These are phyloP conservation scores for Cytospora chrysosperma DNA, from an alignment of 2,329 filamentous ascomycete genomes.

Conservation along the genomic window DNA sequence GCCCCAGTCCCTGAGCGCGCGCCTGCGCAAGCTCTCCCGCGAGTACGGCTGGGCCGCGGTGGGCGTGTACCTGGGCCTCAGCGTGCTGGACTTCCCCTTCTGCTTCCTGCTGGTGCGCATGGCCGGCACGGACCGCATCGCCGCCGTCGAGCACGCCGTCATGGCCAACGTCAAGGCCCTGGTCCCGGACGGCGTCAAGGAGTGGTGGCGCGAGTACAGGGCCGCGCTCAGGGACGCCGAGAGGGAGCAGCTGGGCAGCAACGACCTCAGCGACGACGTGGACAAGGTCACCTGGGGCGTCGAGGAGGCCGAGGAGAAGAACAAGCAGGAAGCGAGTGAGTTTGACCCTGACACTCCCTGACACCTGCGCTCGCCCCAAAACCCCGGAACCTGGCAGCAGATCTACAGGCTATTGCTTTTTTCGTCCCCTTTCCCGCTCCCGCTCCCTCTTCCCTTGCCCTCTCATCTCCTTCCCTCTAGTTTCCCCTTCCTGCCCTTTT, in stretches of 20 bases:
- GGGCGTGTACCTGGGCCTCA: conserved; percentile 84
- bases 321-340: conserved; percentile 72
- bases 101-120: conserved; percentile 85
- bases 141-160: conserved; percentile 64
- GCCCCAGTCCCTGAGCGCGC: conserved; percentile 58
- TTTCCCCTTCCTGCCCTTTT: background rate
- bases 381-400: no score
- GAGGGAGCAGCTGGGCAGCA: conserved; percentile 42
- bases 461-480: background rate
- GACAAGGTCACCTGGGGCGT: conserved; percentile 61
- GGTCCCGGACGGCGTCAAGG: conserved; percentile 60
- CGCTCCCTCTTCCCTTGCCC: background rate
- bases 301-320: conserved; percentile 59
- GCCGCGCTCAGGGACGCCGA: conserved; percentile 47
- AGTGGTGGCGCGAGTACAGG: conserved; percentile 51
- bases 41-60: conserved; percentile 95
- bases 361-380: no score
- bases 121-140: conserved; percentile 83
- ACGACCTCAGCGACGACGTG: conserved; percentile 44
- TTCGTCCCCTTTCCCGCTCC: background rate
- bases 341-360: conserved; percentile 35
- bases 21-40: conserved; percentile 78
- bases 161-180: conserved; percentile 57
- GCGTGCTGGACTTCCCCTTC: conserved; percentile 87
- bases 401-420: background rate